Evolutionary conservation across 2,329 filamentous ascomycete species (phyloP), one percentile per base, ranked within the genome.

Genomic region (Knoxdaviesia proteae): DNA sequence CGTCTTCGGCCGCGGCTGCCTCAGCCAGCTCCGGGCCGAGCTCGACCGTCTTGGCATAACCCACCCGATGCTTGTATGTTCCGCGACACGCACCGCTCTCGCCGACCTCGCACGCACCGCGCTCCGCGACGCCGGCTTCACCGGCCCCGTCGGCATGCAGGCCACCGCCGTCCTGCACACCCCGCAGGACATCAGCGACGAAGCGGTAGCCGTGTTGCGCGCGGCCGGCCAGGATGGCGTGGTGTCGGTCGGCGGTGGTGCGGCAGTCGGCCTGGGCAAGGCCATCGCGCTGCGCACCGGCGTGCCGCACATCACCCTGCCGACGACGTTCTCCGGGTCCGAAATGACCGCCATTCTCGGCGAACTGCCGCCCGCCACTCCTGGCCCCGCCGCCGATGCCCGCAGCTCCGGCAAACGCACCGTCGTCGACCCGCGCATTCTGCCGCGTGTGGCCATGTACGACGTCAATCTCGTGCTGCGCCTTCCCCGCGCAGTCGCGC

Each of bases 311-410:
- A 62, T 74, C 44, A 67, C 63, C 46, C 67, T 76, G 40, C 69
- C 71, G n/a, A 75, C 71, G 3, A 74, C 71, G 1, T 76, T 75
- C 51, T 66, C 71, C 5, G 70, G 70, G 4, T 71, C 67, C 46
- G 75, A 79, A 51, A 74, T 79, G 64, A 78, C 74, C 3, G 69
- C 74, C 0, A 75, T 77, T 39, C 56, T 79, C 8, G 74, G 74
- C 2, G 72, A 79, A 56, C 77, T 72, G 0, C 59, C 62, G 8
- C 63, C 69, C 42, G 72, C 74, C 0, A 52, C 61, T 20, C 20
- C 20, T 20, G 20, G 20, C 20, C 2, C 20, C 20, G 20, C 20
- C 20, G 20, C 20, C 20, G 20, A 20, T 20, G 20, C 20, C 20
- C 20, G 20, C 20, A 20, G 20, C 20, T 20, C 20, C 20, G 20